phyloP scores from a whole-genome alignment of 1,284 basidiomycete genomes.

The Ustilago esculenta region DNA sequence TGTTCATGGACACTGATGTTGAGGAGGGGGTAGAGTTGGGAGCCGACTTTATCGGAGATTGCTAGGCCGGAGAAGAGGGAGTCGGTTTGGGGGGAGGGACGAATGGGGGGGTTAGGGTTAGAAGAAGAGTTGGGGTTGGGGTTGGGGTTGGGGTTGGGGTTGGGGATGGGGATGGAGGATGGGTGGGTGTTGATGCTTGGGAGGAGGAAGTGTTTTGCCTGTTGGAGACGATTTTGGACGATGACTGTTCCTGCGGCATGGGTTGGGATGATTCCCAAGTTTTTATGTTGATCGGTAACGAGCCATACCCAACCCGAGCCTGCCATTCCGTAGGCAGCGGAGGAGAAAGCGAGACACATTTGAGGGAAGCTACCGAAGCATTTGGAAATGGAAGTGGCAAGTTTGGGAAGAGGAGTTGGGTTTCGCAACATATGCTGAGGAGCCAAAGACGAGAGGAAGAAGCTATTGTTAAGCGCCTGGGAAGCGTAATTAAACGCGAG shows the following conservation, averaged over 20 bases:
- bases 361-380: slow-evolving; percentile 75
- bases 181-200: slow-evolving; percentile 55
- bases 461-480: slow-evolving; percentile 92
- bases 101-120: too few species aligned
- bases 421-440: slow-evolving; percentile 38
- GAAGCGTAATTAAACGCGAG: slow-evolving; percentile 91
- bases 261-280: slow-evolving; percentile 80
- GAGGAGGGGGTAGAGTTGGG: slow-evolving; percentile 79
- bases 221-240: slow-evolving; percentile 69
- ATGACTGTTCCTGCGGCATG: slow-evolving; percentile 90
- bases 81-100: slow-evolving; percentile 24
- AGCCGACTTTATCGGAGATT: slow-evolving; percentile 68
- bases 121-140: too few species aligned
- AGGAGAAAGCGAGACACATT: slow-evolving; percentile 80
- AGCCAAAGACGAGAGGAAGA: slow-evolving; percentile 82
- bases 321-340: slow-evolving; percentile 79
- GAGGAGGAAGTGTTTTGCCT: slow-evolving; percentile 47
- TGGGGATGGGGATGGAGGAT: too few species aligned
- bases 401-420: slow-evolving; percentile 37
- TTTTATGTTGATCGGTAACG: slow-evolving; percentile 75
- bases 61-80: slow-evolving; percentile 33
- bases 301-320: slow-evolving; percentile 87
- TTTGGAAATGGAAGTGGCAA: slow-evolving; percentile 72
- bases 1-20: slow-evolving; percentile 89
- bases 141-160: too few species aligned